These are phyloP conservation scores for Exidia glandulosa DNA, from an alignment of 768 basidiomycete species.

Conservation along the genomic window DNA sequence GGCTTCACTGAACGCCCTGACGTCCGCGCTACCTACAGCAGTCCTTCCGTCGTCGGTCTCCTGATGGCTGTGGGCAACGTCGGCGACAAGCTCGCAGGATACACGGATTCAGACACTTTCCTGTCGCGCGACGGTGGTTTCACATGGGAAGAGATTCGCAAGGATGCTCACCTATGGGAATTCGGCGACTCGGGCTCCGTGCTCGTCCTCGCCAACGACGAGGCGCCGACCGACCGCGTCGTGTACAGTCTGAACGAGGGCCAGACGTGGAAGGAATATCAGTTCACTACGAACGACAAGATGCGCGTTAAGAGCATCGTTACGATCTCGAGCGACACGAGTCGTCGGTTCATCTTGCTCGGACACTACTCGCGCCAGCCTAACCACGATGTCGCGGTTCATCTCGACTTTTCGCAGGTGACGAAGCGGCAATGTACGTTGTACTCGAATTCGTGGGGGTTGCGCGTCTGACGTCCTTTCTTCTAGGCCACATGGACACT, in stretches of 20 bases:
- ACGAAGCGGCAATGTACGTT: conserved; percentile 65
- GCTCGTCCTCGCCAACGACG: conserved; percentile 90
- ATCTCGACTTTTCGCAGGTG: conserved; percentile 80
- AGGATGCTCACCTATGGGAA: conserved; percentile 96
- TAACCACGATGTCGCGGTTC: conserved; percentile 51
- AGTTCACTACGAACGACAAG: conserved; percentile 55
- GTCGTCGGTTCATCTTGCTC: conserved; percentile 80
- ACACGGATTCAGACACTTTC: conserved; percentile 89
- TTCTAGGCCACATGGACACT: conserved; percentile 51
- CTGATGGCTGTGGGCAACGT: conserved; percentile 97
- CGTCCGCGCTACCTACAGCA: conserved; percentile 86
- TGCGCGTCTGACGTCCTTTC: too few relatives aligned
- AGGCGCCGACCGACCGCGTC: conserved; percentile 81
- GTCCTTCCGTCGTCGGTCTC: conserved; percentile 81
- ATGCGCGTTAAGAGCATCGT: conserved; percentile 68
- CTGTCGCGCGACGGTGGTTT: conserved; percentile 93
- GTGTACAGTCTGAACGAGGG: conserved; percentile 89
- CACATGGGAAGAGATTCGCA: conserved; percentile 97
- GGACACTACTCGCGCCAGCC: conserved; percentile 42
- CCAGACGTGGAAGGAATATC: conserved; percentile 75
- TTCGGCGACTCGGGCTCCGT: conserved; percentile 96
- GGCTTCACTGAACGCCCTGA: conserved; percentile 92
- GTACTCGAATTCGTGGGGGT: too few relatives aligned
- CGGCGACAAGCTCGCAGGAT: conserved; percentile 68
- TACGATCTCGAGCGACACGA: conserved; percentile 84